A percentile compares a stretch with the other conserved stretches of the same genome.
Conservation (phyloP, 148 eudicot species). For the Heliosperma pusillum region DNA sequence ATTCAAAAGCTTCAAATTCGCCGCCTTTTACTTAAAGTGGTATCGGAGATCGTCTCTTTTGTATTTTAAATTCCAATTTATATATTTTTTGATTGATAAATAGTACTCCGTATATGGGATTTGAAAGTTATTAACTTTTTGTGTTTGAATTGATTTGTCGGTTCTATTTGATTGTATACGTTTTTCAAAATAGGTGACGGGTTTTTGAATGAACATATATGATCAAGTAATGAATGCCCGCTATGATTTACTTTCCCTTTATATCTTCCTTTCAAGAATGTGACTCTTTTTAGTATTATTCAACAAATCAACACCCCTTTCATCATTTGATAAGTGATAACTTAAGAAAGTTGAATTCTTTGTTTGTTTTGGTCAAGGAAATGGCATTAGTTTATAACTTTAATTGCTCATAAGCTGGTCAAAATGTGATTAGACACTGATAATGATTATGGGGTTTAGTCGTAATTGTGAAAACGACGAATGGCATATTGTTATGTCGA, state of each 20-base stretch:
- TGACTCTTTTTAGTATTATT: slow-evolving; percentile 8
- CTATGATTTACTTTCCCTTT: not conserved
- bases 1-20: slow-evolving; percentile 83
- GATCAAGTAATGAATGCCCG: slow-evolving; percentile 10
- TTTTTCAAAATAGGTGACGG: not conserved
- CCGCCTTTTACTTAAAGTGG: slow-evolving; percentile 96
- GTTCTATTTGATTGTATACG: not conserved
- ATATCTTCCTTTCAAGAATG: not conserved
- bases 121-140: not conserved
- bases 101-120: not conserved
- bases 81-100: not conserved
- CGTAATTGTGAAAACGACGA: not conserved
- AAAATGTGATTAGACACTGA: not conserved
- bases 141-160: not conserved
- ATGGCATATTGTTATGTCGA: not conserved
- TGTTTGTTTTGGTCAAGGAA: not conserved
- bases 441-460: not conserved
- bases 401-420: not conserved
- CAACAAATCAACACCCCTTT: slow-evolving; percentile 4
- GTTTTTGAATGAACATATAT: not conserved
- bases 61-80: not conserved
- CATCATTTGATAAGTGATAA: slow-evolving; percentile 5
- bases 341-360: not conserved
- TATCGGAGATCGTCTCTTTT: slow-evolving; percentile 15
- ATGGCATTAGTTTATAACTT: not conserved